Base-by-base conservation (phyloP, 108 stramenopile species). In the Chaetoceros muelleri region DNA sequence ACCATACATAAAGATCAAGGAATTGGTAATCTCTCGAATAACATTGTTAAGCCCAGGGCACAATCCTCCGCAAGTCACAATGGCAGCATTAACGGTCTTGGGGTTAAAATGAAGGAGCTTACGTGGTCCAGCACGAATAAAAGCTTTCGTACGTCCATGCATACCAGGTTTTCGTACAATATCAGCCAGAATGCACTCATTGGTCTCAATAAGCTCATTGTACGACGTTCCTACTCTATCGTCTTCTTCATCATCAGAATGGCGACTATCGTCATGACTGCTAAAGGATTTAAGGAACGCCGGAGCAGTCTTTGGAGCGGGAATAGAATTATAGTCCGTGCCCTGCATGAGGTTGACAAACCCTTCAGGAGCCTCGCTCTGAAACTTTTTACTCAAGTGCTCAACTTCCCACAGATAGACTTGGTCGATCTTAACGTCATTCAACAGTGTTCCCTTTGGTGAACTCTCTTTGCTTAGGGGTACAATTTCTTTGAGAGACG, bases 31-130 rank as follows among this genome's bases (percentile, higher is more conserved):
- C 55, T 90, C 85, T 50, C 88, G 79, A 50, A 95, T 69, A 24
- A 95, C 90, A 56, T 82, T 84, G 66, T 95, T 95, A 2, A 95
- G 66, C 5, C 88, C 88, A 0, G 85, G 98, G 52, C 95, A 96
- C 30, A 96, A 58, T 5, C 94, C 95, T 30, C 98, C 98, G 73
- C 96, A 97, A 1, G 98, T 99, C 2, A 99, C 94, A 70, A 99
- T 96, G 21, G 94, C 96, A 0, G 95, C 96, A 64, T 85, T 87
- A 5, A 95, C 93, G 2, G 75, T 61, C 28, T 62, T 58, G 7
- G 98, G 96, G 59, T 92, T 72, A 66, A 98, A 98, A 70, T 96
- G 96, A 23, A 96, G 60, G 26, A 66, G 8, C 20, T 53, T 44
- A 24, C 96, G 69, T 1, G 98, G 96, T 3, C 95, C 95, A 21